A percentile compares a stretch with the other conserved stretches of the same genome.
phyloP scores from a whole-genome alignment of 345 rosid genomes.

The Angophora floribunda region DNA sequence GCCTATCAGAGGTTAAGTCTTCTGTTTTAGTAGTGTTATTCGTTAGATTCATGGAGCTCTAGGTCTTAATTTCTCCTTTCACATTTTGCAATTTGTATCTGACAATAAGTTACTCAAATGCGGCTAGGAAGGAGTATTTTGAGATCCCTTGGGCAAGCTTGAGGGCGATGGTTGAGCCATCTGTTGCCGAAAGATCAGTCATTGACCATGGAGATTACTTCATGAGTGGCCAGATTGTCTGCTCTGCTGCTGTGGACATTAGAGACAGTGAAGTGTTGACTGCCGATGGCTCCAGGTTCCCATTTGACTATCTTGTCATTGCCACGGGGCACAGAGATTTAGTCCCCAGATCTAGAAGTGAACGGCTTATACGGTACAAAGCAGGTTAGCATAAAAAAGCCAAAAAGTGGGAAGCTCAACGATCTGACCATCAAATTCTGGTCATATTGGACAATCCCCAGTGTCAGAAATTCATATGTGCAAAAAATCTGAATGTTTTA shows the following conservation, averaged over 20 bases:
- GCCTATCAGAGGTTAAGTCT: not conserved
- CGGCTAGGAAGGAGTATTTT: constrained; percentile 55
- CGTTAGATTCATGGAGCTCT: not conserved
- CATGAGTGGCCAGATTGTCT: constrained; percentile 20
- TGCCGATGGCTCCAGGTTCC: constrained; percentile 6
- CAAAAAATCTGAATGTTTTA: not conserved
- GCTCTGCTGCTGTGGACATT: constrained; percentile 18
- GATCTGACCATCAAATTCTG: not conserved
- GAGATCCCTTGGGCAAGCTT: constrained; percentile 60
- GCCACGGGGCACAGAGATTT: constrained; percentile 30
- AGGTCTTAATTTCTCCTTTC: not conserved
- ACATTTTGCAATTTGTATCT: not conserved
- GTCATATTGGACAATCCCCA: not conserved
- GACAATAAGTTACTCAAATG: not conserved
- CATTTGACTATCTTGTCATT: constrained; percentile 39
- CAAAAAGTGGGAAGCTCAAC: not conserved
- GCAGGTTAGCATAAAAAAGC: constrained; percentile 10
- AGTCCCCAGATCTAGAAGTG: constrained; percentile 14
- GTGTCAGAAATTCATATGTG: not conserved
- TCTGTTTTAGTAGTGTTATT: not conserved
- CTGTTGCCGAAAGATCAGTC: constrained; percentile 29
- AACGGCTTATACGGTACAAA: constrained; percentile 15
- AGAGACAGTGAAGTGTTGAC: constrained; percentile 26
- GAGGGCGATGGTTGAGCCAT: constrained; percentile 41
- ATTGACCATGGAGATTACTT: constrained; percentile 36